Base-by-base conservation (phyloP, 345 rosid genomes). In the Eutrema heterophyllum region DNA sequence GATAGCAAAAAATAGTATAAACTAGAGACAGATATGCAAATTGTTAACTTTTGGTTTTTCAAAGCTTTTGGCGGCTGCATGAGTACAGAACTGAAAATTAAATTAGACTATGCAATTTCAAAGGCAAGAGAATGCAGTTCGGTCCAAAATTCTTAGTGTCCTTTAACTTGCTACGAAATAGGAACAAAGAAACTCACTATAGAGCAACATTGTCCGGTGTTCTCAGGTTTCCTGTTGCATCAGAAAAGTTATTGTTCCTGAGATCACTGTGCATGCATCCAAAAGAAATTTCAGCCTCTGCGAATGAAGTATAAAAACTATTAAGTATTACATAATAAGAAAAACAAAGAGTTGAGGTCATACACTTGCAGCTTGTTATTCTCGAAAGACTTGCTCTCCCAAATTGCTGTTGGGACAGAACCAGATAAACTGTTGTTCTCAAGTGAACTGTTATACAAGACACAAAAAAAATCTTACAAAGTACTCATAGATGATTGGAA, bases 371-470 rank as follows among this genome's bases (percentile, higher is more conserved):
- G 89, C 62, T 51, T 83, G 51, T 78, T 72, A 7, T 39, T 81
- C 33, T 80, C 16, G 67, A 83, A 81, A 69, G 84, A 68, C 67
- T 77, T 82, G 54, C 81, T 86, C 74, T 81, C 75, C 97, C 98
- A 91, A 27, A 89, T 73, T 53, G 54, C 36, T 8, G 82, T 64
- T 46, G 88, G 88, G 55, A 90, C 71, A 18, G 88, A 71, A 80
- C 98, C 97, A 51, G 83, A 81, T 68, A 90, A 75, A 74, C 46
- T 52, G 84, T 93, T 93, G 77, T 86, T 86, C 83, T 77, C 83
- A 5, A 93, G 91, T 48, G 91, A 86, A 81, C 96, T 93, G 87
- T 68, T 66, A 67, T 12, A 63, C 65, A 76, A 46, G 27, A 30
- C 1, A 53, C 16, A 21, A 1, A 30, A 30, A 57, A 43, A n/a